Evolutionary conservation across 306 rosid species (phyloP).

Genomic region (Delonix regia): DNA sequence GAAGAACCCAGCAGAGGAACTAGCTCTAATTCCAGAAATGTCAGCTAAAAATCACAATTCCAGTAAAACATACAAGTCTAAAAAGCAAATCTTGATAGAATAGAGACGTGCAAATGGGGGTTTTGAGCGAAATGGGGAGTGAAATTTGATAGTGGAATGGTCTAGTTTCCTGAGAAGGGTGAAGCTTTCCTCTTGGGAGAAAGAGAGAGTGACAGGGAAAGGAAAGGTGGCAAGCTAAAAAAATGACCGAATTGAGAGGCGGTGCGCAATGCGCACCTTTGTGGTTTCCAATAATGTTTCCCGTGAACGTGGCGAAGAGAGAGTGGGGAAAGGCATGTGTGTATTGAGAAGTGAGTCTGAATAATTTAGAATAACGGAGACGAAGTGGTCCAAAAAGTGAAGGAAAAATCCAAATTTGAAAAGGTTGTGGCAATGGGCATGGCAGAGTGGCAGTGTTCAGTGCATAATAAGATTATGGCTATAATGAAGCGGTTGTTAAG

Average conservation of each 20-base stretch:
- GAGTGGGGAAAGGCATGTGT: conserved; percentile 36
- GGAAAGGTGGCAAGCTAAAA: conserved; percentile 6
- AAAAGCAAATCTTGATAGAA: neutral
- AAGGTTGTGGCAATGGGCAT: neutral
- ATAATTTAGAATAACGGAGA: neutral
- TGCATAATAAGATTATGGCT: neutral
- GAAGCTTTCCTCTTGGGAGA: conserved; percentile 18
- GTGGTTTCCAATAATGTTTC: conserved; percentile 39
- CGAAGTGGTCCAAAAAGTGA: conserved; percentile 33
- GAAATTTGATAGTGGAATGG: conserved; percentile 18
- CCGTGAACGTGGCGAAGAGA: conserved; percentile 44
- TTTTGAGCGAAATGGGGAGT: conserved; percentile 5
- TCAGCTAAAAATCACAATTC: neutral
- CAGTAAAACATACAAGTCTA: neutral
- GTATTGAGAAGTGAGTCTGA: conserved; percentile 1
- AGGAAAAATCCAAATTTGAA: conserved; percentile 27
- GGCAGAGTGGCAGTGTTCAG: neutral
- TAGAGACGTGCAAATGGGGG: neutral
- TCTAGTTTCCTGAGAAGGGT: neutral
- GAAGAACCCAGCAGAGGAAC: neutral
- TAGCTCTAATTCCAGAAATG: neutral
- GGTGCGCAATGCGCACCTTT: conserved; percentile 53
- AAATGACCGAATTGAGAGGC: neutral
- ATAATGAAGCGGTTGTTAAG: conserved; percentile 26
- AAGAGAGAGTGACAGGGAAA: too few species aligned